phyloP scores from a whole-genome alignment of 768 basidiomycete species.

The Xerocomus brunneocitrinus region DNA sequence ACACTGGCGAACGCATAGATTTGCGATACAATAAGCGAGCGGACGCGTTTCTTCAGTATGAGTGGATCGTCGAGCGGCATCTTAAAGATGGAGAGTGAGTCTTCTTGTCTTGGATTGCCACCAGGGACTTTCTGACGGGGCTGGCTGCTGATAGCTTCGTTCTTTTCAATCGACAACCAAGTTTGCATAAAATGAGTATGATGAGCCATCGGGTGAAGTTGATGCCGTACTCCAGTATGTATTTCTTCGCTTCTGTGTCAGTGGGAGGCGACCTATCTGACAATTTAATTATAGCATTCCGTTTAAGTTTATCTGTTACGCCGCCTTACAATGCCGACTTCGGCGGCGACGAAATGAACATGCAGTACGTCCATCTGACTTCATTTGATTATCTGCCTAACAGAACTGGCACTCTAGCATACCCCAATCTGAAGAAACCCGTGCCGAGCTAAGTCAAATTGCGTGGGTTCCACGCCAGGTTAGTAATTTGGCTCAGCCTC shows the following conservation, averaged over 20 bases:
- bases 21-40: slow-evolving; percentile 93
- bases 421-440: slow-evolving; percentile 96
- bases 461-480: slow-evolving; percentile 98
- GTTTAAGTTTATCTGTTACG: slow-evolving; percentile 95
- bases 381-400: slow-evolving; percentile 4
- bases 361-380: slow-evolving; percentile 73
- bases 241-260: neutral
- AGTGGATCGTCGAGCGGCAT: slow-evolving; percentile 98
- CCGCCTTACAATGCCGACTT: slow-evolving; percentile 99
- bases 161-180: slow-evolving; percentile 97
- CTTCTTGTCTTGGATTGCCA: neutral
- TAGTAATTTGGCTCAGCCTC: slow-evolving; percentile 9
- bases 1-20: slow-evolving; percentile 96
- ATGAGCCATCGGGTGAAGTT: slow-evolving; percentile 97
- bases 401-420: slow-evolving; percentile 49
- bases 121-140: neutral
- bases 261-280: slow-evolving; percentile 14
- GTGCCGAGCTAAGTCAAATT: slow-evolving; percentile 96
- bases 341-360: slow-evolving; percentile 99
- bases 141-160: slow-evolving; percentile 15
- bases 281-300: slow-evolving; percentile 64
- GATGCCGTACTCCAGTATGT: slow-evolving; percentile 97
- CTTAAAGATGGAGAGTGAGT: slow-evolving; percentile 97
- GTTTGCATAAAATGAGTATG: slow-evolving; percentile 99
- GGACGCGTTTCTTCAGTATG: slow-evolving; percentile 93